Base-by-base conservation (phyloP, 2,329 filamentous ascomycete genomes). In the Byssochlamys sp. region DNA sequence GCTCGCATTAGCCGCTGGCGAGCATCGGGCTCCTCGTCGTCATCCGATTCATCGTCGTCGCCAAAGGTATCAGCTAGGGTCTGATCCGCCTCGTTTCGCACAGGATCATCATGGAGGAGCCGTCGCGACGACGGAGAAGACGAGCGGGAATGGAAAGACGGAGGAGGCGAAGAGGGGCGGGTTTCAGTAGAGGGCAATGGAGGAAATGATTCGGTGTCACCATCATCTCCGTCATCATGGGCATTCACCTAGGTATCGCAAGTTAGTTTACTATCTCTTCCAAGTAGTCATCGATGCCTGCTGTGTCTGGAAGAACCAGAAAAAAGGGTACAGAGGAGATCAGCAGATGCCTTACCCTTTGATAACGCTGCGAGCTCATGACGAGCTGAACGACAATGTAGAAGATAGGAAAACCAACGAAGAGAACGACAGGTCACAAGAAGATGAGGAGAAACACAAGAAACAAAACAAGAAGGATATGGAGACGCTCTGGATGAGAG, bases 51-150 rank as follows among this genome's bases (percentile, higher is more conserved):
- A 61, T 86, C 88, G 63, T 88, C 88, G 67, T 88, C 84, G 70
- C 90, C 92, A 72, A 99, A 99, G 0, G 94, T 91, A 70, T 97
- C 92, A 65, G 89, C 90, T 12, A 99, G 82, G n/a, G 89, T 87
- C 60, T 88, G 81, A 66, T 96, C 86, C 60, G 90, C 87, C 58
- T 83, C 78, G 63, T 74, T 76, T 56, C 72, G 69, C 57, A 77
- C 72, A 45, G 78, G 77, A 63, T 82, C 78, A 59, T 79, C 73
- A 55, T 80, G 77, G 72, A 78, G 79, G 76, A 75, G 75, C 56
- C 78, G 80, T 60, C 77, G 75, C 52, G 79, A 77, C 24, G 78
- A 73, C 31, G 81, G 82, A 35, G 89, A 91, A 1, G 90, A 90
- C 31, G 87, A 81, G 69, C 89, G 84, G 52, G 91, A 96, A 71